Evolutionary conservation across 257 asterid species (phyloP), one percentile per base, ranked within the genome.

Genomic region (Solanum pimpinellifolium): DNA sequence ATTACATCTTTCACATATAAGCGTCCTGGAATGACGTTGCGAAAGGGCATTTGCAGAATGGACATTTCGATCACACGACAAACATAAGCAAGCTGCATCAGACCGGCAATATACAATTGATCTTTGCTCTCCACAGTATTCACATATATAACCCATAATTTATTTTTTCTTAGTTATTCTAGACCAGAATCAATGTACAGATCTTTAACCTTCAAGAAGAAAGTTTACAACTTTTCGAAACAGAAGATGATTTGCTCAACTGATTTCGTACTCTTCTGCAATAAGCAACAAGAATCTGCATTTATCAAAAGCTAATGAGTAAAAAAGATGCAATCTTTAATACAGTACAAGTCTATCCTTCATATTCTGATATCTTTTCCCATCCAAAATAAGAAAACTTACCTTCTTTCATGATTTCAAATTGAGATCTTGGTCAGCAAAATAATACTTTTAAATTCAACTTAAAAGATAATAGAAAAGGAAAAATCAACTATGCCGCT

Each of bases 11-110:
- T 93, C 99, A 23, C 99, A 97, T 44, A 95, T 66, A 47, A 97
- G 95, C 10, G 99, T 95, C 88, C 99, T 92, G 6, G 93, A 91
- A 89, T 97, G 99, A 46, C 99, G 98, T 25, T 88, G 93, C 15
- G 98, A 94, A 62, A 97, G 98, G 77, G 96, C 92, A 88, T 95
- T 97, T 60, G 99, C 99, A 9, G 98, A 97, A 91, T 97, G 99
- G 86, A 97, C 93, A 60, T 90, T 95, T 12, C 94, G 97, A 75
- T 97, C 99, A 83, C 99, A 97, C 42, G 99, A 94, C 83, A 97
- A 88, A 84, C 99, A 97, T 49, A 97, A 89, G 33, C 96, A 90
- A 72, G 99, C 99, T 33, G 93, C 92, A 89, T 97, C 99, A 5
- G 99, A 95, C 42, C 93, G 95, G 86, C 99, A 97, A 89, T 94